Base-by-base conservation (phyloP, 139 green algal species). In the Chlorella sp. region DNA sequence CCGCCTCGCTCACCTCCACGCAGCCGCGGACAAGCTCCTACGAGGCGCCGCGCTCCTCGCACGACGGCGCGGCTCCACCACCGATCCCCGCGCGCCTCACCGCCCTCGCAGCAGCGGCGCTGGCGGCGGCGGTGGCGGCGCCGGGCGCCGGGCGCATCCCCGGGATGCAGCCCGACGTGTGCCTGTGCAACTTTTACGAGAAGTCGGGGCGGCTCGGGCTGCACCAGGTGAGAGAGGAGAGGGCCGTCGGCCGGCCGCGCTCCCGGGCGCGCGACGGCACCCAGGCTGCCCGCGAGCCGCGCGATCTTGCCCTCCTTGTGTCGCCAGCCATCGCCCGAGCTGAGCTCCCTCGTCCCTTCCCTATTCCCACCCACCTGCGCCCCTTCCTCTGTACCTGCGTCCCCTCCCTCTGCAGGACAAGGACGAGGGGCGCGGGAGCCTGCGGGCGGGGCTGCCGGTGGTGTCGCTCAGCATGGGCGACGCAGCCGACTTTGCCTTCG, bases 351-450 rank as follows among this genome's bases (percentile, higher is more conserved):
- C n/a, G n/a, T n/a, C n/a, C n/a, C n/a, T n/a, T n/a, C n/a, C n/a
- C n/a, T n/a, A n/a, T n/a, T n/a, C n/a, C n/a, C n/a, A n/a, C n/a
- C n/a, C n/a, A n/a, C n/a, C n/a, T n/a, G n/a, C n/a, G n/a, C n/a
- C n/a, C n/a, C n/a, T n/a, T n/a, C n/a, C n/a, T n/a, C n/a, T n/a
- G n/a, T n/a, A n/a, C n/a, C n/a, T n/a, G n/a, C n/a, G n/a, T n/a
- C n/a, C n/a, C n/a, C n/a, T n/a, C n/a, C n/a, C n/a, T 33, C 31
- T 43, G 21, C 87, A 92, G 86, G 87, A 92, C 79, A 88, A 88
- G 71, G 86, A 91, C 65, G 88, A 93, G 59, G 78, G 41, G 19
- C 25, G 50, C 8, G 77, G 80, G n/a, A 84, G 67, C 8, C 68
- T 90, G 35, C 50, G 66, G 8, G 48, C 42, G 23, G 79, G 82